These are phyloP conservation scores for Salinomyces thailandicus DNA, from an alignment of 2,329 filamentous ascomycete genomes.

Conservation along the genomic window DNA sequence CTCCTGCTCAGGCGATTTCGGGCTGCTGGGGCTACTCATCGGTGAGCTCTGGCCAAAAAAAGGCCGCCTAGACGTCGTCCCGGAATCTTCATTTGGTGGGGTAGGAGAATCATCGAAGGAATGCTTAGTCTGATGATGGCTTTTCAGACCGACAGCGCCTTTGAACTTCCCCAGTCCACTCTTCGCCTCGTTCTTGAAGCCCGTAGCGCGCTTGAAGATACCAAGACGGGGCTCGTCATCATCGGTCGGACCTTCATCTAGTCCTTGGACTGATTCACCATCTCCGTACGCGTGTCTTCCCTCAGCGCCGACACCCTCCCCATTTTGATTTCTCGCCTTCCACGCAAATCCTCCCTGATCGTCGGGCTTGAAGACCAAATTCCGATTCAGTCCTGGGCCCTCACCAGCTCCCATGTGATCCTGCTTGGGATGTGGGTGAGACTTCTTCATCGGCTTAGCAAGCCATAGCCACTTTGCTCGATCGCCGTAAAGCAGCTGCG, in stretches of 20 bases:
- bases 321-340: conserved; percentile 39
- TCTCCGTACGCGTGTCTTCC: neutral
- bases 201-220: conserved; percentile 70
- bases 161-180: conserved; percentile 78
- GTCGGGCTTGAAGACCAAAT: conserved; percentile 48
- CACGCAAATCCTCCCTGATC: conserved; percentile 39
- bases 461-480: conserved; percentile 90
- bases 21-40: conserved; percentile 19
- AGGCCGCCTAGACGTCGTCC: conserved; percentile 11
- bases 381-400: conserved; percentile 13
- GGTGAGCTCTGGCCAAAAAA: conserved; percentile 18
- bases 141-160: conserved; percentile 59
- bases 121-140: conserved; percentile 30
- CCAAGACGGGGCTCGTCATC: conserved; percentile 28
- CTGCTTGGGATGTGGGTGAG: neutral
- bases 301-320: conserved; percentile 34
- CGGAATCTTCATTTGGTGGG: conserved; percentile 15
- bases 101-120: conserved; percentile 19
- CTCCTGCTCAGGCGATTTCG: conserved; percentile 5
- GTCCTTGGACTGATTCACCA: conserved; percentile 1
- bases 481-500: conserved; percentile 67
- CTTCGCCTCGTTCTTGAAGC: conserved; percentile 67
- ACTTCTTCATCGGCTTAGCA: conserved; percentile 66
- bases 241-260: conserved; percentile 25
- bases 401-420: conserved; percentile 5